Evolutionary conservation across 2,329 filamentous ascomycete genomes (phyloP), one percentile per base, ranked within the genome.

Genomic region (Cadophora luteo-olivacea): DNA sequence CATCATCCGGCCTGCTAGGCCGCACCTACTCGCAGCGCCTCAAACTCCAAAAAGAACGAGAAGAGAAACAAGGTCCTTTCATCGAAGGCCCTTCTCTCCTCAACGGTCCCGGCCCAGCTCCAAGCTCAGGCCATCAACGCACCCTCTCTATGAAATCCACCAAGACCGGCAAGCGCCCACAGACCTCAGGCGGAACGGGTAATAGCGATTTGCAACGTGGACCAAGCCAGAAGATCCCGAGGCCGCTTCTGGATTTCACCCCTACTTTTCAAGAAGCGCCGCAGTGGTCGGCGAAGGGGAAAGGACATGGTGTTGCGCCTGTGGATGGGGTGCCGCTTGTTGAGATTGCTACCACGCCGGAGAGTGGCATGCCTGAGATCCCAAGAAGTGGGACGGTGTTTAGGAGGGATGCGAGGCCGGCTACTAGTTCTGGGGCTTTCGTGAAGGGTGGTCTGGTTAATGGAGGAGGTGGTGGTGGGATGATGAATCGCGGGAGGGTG

Each of bases 171-270:
- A 69, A 61, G 66, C 64, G 24, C 3, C 67, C 41, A 22, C 51
- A 45, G 29, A 65, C 63, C 11, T 58, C 52, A 4, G 51, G 14
- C 19, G 66, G 24, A 5, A 62, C 58, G 6, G 38, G 55, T n/a
- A 64, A 48, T 29, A 64, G 64, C 22, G 61, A 69, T 64, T 55
- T 69, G 2, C 51, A 65, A 36, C 70, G 69, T n/a, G 68, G 24
- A 22, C 36, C 64, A 3, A 68, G 54, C 12, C 67, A 66, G 41
- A 57, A 62, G 3, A 68, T 69, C 25, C 74, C 72, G 0, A 88
- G 88, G 70, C 91, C 91, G 1, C 83, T 94, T 6, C 80, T 94
- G 36, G 91, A 92, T 74, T 83, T 93, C 51, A 89, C 88, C 0
- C 88, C 89, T 0, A 82, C 84, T 61, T 91, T 90, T 75, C 83